Percentiles rank a stretch among this genome's conserved stretches.
Conservation (phyloP, 2,329 filamentous ascomycete genomes). For the Davidsoniella eucalypti region DNA sequence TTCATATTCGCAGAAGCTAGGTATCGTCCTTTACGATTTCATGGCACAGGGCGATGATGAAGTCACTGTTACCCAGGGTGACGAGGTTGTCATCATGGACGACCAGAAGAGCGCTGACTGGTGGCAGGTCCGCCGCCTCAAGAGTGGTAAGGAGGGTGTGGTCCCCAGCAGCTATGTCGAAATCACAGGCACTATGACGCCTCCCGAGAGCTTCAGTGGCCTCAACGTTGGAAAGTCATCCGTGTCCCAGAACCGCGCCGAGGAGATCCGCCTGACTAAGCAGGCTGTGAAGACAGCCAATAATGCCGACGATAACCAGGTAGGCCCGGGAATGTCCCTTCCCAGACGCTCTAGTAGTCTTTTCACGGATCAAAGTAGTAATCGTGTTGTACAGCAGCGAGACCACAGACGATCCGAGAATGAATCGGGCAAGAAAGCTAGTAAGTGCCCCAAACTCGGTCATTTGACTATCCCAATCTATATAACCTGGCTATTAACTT, state of each 20-base stretch:
- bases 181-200: constrained; percentile 50
- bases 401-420: constrained; percentile 29
- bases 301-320: constrained; percentile 32
- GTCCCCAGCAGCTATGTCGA: constrained; percentile 96
- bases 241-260: constrained; percentile 60
- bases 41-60: constrained; percentile 94
- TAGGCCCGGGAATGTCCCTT: constrained; percentile 61
- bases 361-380: constrained; percentile 49
- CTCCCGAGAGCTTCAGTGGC: constrained; percentile 32
- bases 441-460: constrained; percentile 34
- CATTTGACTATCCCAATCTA: neutral
- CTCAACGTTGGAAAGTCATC: constrained; percentile 40
- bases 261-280: constrained; percentile 71
- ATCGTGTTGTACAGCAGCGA: constrained; percentile 49
- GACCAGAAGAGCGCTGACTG: constrained; percentile 90
- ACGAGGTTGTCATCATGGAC: constrained; percentile 82
- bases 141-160: constrained; percentile 87
- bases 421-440: constrained; percentile 46
- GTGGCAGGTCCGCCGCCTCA: constrained; percentile 87
- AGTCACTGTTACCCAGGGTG: constrained; percentile 75
- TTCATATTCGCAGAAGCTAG: constrained; percentile 57
- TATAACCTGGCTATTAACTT: neutral
- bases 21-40: constrained; percentile 83
- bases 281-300: constrained; percentile 48
- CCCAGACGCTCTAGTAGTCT: constrained; percentile 70